Percentiles rank a stretch among this genome's conserved stretches.
Evolutionary conservation across 2,329 filamentous ascomycete species (phyloP).

Genomic region (Claviceps monticola): DNA sequence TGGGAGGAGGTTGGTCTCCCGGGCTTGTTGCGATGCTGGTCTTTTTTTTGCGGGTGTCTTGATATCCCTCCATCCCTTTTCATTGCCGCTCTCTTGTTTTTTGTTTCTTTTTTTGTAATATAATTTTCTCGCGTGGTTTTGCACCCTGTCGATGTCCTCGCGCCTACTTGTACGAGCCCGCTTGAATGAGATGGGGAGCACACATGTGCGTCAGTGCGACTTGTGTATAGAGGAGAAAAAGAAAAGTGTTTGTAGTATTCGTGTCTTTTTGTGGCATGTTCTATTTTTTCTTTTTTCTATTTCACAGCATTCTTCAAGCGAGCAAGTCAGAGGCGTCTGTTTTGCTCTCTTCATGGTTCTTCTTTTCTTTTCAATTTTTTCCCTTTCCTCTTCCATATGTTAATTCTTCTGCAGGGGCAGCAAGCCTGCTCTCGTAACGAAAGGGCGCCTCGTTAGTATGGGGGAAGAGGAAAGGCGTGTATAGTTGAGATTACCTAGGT

Average conservation of each 20-base stretch:
- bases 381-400: neutral
- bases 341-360: neutral
- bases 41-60: neutral
- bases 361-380: neutral
- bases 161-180: no score
- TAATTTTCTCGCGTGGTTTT: neutral
- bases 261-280: neutral
- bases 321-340: neutral
- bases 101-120: neutral
- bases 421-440: no score
- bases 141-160: no score
- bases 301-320: slow-evolving; percentile 2
- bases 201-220: neutral
- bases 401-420: neutral
- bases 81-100: neutral
- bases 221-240: neutral
- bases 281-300: neutral
- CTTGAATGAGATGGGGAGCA: neutral
- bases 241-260: neutral
- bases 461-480: no score
- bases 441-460: no score
- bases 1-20: neutral
- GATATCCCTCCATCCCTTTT: slow-evolving; percentile 2
- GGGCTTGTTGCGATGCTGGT: neutral
- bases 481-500: no score